Conservation (phyloP, 352 stramenopile species). For the Plasmopara viticola region DNA sequence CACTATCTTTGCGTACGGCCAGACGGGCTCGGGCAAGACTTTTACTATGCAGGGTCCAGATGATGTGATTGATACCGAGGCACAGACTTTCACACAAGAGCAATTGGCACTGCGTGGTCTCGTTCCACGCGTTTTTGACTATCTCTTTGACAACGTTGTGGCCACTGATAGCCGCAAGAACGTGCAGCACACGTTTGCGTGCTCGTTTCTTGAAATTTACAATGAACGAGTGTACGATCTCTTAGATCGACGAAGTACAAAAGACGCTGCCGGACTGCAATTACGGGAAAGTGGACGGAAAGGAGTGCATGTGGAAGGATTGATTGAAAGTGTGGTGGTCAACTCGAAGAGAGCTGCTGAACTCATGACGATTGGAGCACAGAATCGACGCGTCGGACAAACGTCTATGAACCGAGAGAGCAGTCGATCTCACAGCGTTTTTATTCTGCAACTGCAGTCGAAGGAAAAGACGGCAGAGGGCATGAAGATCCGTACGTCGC, state of each 20-base stretch:
- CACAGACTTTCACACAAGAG: constrained; percentile 14
- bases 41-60: constrained; percentile 83
- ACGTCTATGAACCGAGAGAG: constrained; percentile 85
- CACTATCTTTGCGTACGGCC: constrained; percentile 84
- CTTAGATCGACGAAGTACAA: constrained; percentile 57
- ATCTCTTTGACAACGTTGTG: constrained; percentile 60
- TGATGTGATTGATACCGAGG: constrained; percentile 51
- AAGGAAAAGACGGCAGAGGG: constrained; percentile 51
- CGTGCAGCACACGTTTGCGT: constrained; percentile 62
- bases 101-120: constrained; percentile 52
- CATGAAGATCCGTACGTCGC: constrained; percentile 74
- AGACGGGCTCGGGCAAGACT: constrained; percentile 81
- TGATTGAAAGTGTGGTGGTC: constrained; percentile 68
- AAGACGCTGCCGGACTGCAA: constrained; percentile 50
- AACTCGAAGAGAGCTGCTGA: constrained; percentile 60
- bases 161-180: constrained; percentile 11
- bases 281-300: constrained; percentile 69
- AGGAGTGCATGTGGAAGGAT: constrained; percentile 68
- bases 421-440: constrained; percentile 80
- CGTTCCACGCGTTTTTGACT: constrained; percentile 79
- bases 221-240: constrained; percentile 93
- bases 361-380: constrained; percentile 66
- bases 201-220: constrained; percentile 94
- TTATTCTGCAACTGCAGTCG: constrained; percentile 74
- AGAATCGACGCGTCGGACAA: constrained; percentile 73